Evolutionary conservation across 2,329 filamentous ascomycete genomes (phyloP).

Genomic region (Aspergillus sp.): DNA sequence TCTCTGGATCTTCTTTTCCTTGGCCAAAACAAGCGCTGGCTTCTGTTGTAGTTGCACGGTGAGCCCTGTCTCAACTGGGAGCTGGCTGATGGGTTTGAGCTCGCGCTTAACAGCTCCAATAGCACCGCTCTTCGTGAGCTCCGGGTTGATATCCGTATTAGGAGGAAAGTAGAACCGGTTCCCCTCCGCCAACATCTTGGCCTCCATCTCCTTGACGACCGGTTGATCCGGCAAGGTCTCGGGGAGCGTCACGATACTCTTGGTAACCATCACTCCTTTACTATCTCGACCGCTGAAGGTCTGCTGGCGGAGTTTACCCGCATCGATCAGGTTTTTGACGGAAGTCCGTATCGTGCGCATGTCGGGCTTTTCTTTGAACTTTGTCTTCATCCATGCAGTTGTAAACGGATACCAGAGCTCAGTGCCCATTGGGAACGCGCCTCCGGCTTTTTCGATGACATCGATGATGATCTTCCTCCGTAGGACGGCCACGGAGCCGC

Average conservation of each 20-base stretch:
- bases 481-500: constrained; percentile 38
- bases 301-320: constrained; percentile 45
- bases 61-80: constrained; percentile 27
- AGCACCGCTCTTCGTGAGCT: constrained; percentile 21
- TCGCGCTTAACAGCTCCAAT: constrained; percentile 8
- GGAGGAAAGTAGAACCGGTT: constrained; percentile 39
- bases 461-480: constrained; percentile 47
- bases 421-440: constrained; percentile 47
- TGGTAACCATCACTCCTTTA: constrained; percentile 43
- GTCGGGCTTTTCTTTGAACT: constrained; percentile 42
- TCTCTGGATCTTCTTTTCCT: constrained; percentile 23
- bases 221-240: constrained; percentile 39
- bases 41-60: constrained; percentile 31
- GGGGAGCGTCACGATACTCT: constrained; percentile 42
- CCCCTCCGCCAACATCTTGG: constrained; percentile 41
- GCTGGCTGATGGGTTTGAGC: constrained; percentile 5
- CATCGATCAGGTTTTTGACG: constrained; percentile 43
- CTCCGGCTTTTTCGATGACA: constrained; percentile 46
- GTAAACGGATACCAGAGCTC: constrained; percentile 50
- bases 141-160: constrained; percentile 32
- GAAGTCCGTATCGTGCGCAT: constrained; percentile 44
- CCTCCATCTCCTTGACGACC: constrained; percentile 42
- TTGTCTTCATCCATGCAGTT: constrained; percentile 44
- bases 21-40: constrained; percentile 22
- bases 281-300: constrained; percentile 44